Conservation (phyloP, 768 basidiomycete genomes). For the Tubosaeta brunneosetosa region DNA sequence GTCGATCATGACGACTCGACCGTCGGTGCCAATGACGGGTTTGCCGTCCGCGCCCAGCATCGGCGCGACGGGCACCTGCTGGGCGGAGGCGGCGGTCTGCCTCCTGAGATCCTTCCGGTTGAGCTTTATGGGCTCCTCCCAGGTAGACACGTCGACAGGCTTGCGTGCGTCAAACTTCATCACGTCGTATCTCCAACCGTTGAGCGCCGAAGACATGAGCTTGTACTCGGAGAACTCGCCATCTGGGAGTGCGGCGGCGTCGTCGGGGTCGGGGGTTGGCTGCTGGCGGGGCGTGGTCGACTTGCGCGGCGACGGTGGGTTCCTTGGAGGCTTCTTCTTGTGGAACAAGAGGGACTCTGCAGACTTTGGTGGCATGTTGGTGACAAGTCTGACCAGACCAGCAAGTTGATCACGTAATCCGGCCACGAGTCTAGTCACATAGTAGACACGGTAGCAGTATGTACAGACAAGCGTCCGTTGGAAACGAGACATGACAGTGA, state of each 20-base stretch:
- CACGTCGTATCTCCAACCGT: slow-evolving; percentile 88
- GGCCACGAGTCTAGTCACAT: slow-evolving; percentile 8
- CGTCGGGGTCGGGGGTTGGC: slow-evolving; percentile 47
- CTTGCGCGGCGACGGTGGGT: slow-evolving; percentile 31
- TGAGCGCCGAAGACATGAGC: slow-evolving; percentile 73
- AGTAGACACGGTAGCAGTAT: slow-evolving; percentile 22
- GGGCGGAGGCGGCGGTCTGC: slow-evolving; percentile 35
- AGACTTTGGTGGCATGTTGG: slow-evolving; percentile 27
- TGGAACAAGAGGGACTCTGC: slow-evolving; percentile 58
- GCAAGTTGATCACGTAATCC: slow-evolving; percentile 25
- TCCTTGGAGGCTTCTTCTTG: slow-evolving; percentile 49
- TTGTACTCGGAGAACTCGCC: slow-evolving; percentile 71
- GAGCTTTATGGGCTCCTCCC: slow-evolving; percentile 75
- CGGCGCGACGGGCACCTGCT: slow-evolving; percentile 55
- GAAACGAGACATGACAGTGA: slow-evolving; percentile 15
- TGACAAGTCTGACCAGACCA: slow-evolving; percentile 4
- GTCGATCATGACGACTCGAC: slow-evolving; percentile 77
- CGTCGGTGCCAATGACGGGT: slow-evolving; percentile 73
- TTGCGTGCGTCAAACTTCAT: slow-evolving; percentile 86
- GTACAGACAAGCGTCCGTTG: slow-evolving; percentile 28
- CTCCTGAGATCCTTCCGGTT: slow-evolving; percentile 79
- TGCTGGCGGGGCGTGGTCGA: slow-evolving; percentile 38
- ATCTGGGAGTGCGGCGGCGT: slow-evolving; percentile 53
- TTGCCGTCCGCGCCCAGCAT: slow-evolving; percentile 84
- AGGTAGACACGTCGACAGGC: slow-evolving; percentile 60